These are phyloP conservation scores for Gnomoniopsis smithogilvyi DNA, from an alignment of 2,329 filamentous ascomycete species.

Conservation along the genomic window DNA sequence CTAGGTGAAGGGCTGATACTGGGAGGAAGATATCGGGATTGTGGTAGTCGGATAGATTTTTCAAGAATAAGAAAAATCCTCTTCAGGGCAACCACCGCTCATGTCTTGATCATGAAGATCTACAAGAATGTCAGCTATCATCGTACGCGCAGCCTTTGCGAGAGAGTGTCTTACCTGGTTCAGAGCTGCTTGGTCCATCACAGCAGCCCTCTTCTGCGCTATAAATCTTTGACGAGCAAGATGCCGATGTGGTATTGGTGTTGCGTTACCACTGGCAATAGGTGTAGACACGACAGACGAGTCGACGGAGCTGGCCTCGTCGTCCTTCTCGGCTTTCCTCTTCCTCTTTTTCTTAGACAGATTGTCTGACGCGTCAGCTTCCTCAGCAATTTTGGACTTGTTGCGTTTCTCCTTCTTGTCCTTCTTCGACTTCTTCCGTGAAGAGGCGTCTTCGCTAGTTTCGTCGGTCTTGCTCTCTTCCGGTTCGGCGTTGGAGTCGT, in stretches of 20 bases:
- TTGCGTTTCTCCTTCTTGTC: slow-evolving; percentile 24
- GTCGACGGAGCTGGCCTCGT: slow-evolving; percentile 35
- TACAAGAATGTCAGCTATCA: slow-evolving; percentile 28
- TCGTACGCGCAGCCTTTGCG: background rate
- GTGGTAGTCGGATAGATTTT: slow-evolving; percentile 6
- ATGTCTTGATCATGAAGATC: slow-evolving; percentile 68
- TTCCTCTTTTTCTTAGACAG: slow-evolving; percentile 22
- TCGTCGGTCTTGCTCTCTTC: slow-evolving; percentile 25
- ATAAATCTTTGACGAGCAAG: slow-evolving; percentile 79
- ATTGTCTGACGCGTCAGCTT: slow-evolving; percentile 9
- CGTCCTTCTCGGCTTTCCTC: slow-evolving; percentile 20
- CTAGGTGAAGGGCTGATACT: background rate
- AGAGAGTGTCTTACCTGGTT: slow-evolving; percentile 66
- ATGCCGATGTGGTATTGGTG: slow-evolving; percentile 57
- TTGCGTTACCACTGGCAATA: slow-evolving; percentile 33
- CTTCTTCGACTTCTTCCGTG: slow-evolving; percentile 25
- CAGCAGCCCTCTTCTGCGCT: slow-evolving; percentile 79
- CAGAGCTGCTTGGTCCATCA: slow-evolving; percentile 76
- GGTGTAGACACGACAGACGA: slow-evolving; percentile 40
- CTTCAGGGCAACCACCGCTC: slow-evolving; percentile 7
- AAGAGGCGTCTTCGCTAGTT: slow-evolving; percentile 18
- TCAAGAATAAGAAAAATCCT: background rate
- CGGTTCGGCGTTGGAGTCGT: background rate
- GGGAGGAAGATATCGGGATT: background rate
- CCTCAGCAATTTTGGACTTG: slow-evolving; percentile 34